A percentile compares a stretch with the other conserved stretches of the same genome.
phyloP scores from a whole-genome alignment of 768 basidiomycete genomes.

The Clitopilus hobsonii region DNA sequence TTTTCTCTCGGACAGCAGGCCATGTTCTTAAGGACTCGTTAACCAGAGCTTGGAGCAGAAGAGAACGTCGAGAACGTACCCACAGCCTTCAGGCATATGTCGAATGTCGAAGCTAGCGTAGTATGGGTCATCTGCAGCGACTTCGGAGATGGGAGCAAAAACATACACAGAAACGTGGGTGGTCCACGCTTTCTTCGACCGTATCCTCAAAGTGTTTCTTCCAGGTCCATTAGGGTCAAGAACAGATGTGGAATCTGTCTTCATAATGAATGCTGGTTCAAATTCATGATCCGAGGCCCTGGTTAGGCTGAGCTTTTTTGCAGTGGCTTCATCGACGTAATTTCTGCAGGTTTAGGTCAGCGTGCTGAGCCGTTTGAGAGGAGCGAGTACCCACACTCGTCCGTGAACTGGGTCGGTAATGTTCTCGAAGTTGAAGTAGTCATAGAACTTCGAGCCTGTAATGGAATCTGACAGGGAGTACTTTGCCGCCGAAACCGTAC shows the following conservation, averaged over 20 bases:
- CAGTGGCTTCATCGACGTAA: background rate
- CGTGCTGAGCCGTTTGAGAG: background rate
- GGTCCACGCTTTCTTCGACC: background rate
- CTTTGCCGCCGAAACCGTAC: background rate
- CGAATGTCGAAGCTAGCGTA: background rate
- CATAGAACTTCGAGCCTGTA: background rate
- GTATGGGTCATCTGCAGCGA: background rate
- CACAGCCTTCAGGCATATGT: conserved; percentile 34
- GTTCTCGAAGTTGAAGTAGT: background rate
- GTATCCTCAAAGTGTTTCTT: conserved; percentile 31
- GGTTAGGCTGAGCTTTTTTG: conserved; percentile 34
- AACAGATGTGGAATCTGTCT: conserved; percentile 37
- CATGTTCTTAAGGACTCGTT: conserved; percentile 23
- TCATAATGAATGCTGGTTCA: conserved; percentile 36
- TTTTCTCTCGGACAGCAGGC: conserved; percentile 56
- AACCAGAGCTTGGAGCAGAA: background rate
- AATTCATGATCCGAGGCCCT: conserved; percentile 22
- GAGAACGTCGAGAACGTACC: conserved; percentile 13
- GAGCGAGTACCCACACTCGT: background rate
- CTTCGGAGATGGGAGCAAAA: background rate
- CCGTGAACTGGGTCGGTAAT: background rate
- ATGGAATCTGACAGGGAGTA: conserved; percentile 23
- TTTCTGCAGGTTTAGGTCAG: background rate
- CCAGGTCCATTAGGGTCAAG: conserved; percentile 40
- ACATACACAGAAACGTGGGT: background rate